Conservation (phyloP, 345 rosid species). For the Eucalyptus tenuipes region DNA sequence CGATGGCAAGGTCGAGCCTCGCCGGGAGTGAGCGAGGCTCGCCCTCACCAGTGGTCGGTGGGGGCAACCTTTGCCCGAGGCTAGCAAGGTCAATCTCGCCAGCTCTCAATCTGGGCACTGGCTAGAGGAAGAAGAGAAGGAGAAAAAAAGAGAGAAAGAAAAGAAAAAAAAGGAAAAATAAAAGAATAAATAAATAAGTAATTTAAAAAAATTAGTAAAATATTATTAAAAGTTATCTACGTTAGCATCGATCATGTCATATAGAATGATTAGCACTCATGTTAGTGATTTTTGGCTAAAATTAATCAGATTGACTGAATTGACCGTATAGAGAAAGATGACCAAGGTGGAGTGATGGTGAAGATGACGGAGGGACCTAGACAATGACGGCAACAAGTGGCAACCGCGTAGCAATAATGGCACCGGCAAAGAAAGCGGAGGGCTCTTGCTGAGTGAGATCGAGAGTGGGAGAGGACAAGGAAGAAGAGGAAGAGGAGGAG, state of each 20-base stretch:
- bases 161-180: rapidly evolving
- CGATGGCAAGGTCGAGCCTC: rapidly evolving
- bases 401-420: neutral
- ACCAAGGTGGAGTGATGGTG: neutral
- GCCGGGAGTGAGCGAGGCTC: rapidly evolving
- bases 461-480: neutral
- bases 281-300: rapidly evolving
- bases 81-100: rapidly evolving
- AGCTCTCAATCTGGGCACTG: rapidly evolving
- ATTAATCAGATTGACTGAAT: rapidly evolving
- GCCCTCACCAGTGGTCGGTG: rapidly evolving
- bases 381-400: neutral
- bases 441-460: neutral
- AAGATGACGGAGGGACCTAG: neutral
- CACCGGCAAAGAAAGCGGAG: neutral
- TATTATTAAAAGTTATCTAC: no score
- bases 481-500: neutral
- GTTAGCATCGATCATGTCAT: rapidly evolving
- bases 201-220: no score
- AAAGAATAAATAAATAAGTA: no score
- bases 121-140: neutral
- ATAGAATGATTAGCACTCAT: rapidly evolving
- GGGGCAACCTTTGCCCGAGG: rapidly evolving
- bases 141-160: no score
- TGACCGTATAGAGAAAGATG: neutral